These are phyloP conservation scores for Scolecobasidium constrictum DNA, from an alignment of 2,329 filamentous ascomycete genomes.

Conservation along the genomic window DNA sequence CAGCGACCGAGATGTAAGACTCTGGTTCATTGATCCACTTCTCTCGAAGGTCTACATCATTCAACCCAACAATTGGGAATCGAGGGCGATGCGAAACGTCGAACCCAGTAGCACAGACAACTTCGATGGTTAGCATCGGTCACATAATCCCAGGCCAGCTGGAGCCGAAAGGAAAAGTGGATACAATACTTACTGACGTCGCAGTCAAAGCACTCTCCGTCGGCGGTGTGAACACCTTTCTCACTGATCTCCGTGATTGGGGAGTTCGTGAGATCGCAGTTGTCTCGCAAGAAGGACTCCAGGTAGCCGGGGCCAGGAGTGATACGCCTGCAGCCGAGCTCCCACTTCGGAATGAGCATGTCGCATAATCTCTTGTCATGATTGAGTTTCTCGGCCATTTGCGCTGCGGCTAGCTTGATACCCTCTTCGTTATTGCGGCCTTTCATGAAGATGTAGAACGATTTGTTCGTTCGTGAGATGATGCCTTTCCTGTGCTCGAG, in stretches of 20 bases:
- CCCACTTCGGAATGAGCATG: constrained; percentile 19
- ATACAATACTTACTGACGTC: no score
- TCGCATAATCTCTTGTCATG: constrained; percentile 3
- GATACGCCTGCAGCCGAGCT: constrained; percentile 16
- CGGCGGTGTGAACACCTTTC: constrained; percentile 9
- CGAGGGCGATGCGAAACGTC: constrained; percentile 31
- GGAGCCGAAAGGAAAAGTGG: no score
- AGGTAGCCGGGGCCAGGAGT: constrained; percentile 12
- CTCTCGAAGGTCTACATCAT: constrained; percentile 27
- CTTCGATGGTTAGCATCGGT: no score
- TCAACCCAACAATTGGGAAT: constrained; percentile 31
- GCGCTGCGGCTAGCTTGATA: background rate
- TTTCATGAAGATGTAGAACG: background rate
- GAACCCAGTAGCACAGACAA: constrained; percentile 37
- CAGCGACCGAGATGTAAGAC: constrained; percentile 29
- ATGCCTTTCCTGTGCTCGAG: background rate
- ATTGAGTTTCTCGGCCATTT: background rate
- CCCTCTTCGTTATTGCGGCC: background rate
- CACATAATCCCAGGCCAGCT: no score
- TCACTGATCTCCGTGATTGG: constrained; percentile 8
- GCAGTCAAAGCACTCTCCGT: constrained; percentile 6
- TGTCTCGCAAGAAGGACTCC: constrained; percentile 9
- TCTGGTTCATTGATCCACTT: constrained; percentile 29
- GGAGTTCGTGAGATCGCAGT: constrained; percentile 7
- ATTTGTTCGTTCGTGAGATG: background rate